Evolutionary conservation across 306 rosid species (phyloP).

Genomic region (Prunus mongolica): DNA sequence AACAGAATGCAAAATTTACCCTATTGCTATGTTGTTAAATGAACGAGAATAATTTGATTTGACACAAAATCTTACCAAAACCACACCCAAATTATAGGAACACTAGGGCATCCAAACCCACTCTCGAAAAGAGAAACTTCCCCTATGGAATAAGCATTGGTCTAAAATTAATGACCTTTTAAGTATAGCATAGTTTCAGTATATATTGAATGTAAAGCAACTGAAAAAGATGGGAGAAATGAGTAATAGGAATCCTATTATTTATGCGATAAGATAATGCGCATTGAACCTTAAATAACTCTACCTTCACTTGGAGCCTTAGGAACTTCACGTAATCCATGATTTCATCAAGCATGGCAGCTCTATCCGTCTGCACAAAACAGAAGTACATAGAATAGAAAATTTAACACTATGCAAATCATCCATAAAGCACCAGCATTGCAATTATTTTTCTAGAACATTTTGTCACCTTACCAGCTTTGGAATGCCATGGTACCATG

Average conservation of each 20-base stretch:
- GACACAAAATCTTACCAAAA: background rate
- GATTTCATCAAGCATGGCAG: conserved; percentile 96
- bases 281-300: conserved; percentile 5
- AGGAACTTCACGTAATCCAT: conserved; percentile 96
- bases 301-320: conserved; percentile 94
- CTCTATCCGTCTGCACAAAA: conserved; percentile 75
- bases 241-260: background rate
- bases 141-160: background rate
- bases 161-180: no score
- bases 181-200: background rate
- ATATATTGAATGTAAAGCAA: background rate
- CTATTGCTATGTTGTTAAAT: background rate
- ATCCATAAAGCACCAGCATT: background rate
- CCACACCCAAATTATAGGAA: conserved; percentile 2
- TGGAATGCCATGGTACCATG: background rate
- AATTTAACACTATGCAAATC: background rate
- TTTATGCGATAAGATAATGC: background rate
- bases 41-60: background rate
- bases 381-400: background rate
- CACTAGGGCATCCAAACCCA: conserved; percentile 12
- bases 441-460: background rate
- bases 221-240: background rate
- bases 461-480: background rate
- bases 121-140: conserved; percentile 16
- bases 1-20: background rate